phyloP scores from a whole-genome alignment of 2,329 filamentous ascomycete species.

The Cladorrhinum sp. region DNA sequence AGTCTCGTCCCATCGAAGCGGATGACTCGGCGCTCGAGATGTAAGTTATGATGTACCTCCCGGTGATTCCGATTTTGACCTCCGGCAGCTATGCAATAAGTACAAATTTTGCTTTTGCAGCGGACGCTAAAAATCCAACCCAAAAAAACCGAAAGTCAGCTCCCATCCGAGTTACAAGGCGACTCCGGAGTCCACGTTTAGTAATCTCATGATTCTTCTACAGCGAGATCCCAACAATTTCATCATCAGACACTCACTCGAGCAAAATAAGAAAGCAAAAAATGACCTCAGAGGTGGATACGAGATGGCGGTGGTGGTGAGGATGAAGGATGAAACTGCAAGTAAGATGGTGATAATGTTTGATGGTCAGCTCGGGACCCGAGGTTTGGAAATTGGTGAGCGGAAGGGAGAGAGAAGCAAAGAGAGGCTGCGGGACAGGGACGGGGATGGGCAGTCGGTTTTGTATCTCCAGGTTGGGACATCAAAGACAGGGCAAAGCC shows the following conservation, averaged over 20 bases:
- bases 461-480: slow-evolving; percentile 25
- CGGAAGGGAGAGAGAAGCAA: slow-evolving; percentile 9
- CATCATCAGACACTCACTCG: background rate
- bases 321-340: slow-evolving; percentile 1
- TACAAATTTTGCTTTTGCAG: background rate
- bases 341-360: background rate
- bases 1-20: background rate
- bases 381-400: slow-evolving; percentile 3
- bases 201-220: no score
- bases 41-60: background rate
- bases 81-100: background rate
- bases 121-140: background rate
- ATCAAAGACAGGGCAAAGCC: slow-evolving; percentile 10
- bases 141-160: no score
- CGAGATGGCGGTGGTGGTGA: background rate
- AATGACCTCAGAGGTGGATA: background rate
- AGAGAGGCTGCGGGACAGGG: slow-evolving; percentile 10
- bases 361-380: background rate
- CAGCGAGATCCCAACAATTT: background rate
- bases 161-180: no score
- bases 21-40: background rate
- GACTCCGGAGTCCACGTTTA: background rate
- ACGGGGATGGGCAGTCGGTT: slow-evolving; percentile 26
- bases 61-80: background rate
- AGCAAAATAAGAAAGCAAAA: background rate